Percentiles rank a stretch among this genome's conserved stretches.
Evolutionary conservation across 768 basidiomycete genomes (phyloP).

Genomic region (Kwoniella dejecticola): DNA sequence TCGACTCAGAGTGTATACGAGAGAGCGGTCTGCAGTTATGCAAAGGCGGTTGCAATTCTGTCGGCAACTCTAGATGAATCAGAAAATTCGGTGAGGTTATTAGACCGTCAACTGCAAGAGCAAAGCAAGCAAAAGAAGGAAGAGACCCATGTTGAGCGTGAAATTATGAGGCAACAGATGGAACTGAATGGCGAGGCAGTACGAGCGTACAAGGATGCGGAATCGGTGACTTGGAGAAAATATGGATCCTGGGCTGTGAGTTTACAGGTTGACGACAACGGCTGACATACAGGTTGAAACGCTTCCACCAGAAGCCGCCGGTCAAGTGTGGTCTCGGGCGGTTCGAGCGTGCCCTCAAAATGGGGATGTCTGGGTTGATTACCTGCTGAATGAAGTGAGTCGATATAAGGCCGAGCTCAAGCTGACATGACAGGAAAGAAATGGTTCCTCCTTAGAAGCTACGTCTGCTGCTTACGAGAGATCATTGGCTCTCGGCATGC

Average conservation of each 20-base stretch:
- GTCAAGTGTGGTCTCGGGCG: slow-evolving; percentile 20
- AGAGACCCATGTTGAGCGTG: background rate
- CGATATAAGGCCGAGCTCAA: background rate
- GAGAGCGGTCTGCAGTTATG: slow-evolving; percentile 29
- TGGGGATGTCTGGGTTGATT: slow-evolving; percentile 36
- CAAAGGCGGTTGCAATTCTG: slow-evolving; percentile 4
- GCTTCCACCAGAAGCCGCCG: slow-evolving; percentile 7
- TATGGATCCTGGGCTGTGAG: slow-evolving; percentile 45
- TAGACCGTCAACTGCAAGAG: background rate
- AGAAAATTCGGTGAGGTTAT: background rate
- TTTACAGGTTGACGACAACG: background rate
- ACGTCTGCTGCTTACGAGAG: slow-evolving; percentile 22
- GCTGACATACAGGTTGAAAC: slow-evolving; percentile 13
- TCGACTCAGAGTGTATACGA: slow-evolving; percentile 36
- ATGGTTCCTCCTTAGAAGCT: slow-evolving; percentile 10
- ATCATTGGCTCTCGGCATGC: slow-evolving; percentile 32
- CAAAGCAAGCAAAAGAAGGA: slow-evolving; percentile 16
- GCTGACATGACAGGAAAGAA: slow-evolving; percentile 28
- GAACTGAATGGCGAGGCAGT: slow-evolving; percentile 11
- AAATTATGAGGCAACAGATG: slow-evolving; percentile 7
- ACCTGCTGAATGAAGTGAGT: slow-evolving; percentile 35
- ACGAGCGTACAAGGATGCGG: slow-evolving; percentile 37
- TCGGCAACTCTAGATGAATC: slow-evolving; percentile 4
- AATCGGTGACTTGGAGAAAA: slow-evolving; percentile 42
- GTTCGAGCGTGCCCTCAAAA: slow-evolving; percentile 47